These are phyloP conservation scores for Myrica gale DNA, from an alignment of 306 rosid genomes.

Conservation along the genomic window DNA sequence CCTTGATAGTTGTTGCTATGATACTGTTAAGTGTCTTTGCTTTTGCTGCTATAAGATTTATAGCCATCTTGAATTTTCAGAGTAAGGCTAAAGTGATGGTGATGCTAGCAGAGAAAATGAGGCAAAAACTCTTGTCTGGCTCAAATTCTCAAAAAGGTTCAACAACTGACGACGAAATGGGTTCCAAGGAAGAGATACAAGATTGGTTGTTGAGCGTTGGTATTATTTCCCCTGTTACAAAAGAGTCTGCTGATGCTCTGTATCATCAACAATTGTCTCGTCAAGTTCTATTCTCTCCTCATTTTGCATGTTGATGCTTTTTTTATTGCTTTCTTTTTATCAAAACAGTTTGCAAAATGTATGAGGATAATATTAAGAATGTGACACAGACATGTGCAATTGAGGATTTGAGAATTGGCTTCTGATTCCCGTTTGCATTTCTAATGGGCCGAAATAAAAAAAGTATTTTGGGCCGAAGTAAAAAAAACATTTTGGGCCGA, in stretches of 20 bases:
- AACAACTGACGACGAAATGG: conserved; percentile 74
- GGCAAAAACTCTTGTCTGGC: conserved; percentile 80
- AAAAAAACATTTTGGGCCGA: too few relatives aligned
- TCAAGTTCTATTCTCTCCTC: conserved; percentile 54
- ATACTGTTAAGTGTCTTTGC: neutral
- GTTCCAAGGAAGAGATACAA: conserved; percentile 93
- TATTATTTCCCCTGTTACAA: conserved; percentile 90
- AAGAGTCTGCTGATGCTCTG: conserved; percentile 94
- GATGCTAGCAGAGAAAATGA: conserved; percentile 95
- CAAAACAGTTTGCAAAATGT: conserved; percentile 12
- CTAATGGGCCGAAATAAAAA: too few relatives aligned
- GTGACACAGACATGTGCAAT: conserved; percentile 7
- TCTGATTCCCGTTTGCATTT: neutral
- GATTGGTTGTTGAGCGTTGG: conserved; percentile 96
- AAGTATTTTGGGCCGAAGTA: too few relatives aligned
- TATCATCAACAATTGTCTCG: conserved; percentile 95
- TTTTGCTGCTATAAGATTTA: conserved; percentile 23
- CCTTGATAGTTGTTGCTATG: neutral
- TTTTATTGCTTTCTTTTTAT: conserved; percentile 11
- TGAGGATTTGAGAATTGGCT: neutral
- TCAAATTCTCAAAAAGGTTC: conserved; percentile 55
- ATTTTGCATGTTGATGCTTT: conserved; percentile 1
- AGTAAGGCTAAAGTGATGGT: conserved; percentile 99
- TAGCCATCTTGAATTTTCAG: conserved; percentile 49
- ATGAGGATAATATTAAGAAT: conserved; percentile 5